Percentiles rank a stretch among this genome's conserved stretches.
Conservation (phyloP, 148 eudicot genomes). For the Chenopodium quinoa region DNA sequence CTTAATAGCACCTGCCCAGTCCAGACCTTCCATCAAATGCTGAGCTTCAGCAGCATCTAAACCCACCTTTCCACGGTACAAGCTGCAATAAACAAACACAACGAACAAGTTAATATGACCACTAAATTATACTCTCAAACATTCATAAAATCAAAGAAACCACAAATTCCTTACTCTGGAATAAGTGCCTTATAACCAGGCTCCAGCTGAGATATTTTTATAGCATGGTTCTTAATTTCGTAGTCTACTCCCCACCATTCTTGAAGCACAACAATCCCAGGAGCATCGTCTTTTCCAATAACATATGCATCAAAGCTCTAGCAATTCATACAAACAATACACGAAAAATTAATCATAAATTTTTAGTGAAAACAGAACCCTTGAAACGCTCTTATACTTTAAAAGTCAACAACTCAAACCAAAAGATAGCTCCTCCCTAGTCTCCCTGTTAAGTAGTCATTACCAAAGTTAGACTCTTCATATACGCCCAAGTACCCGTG, state of each 20-base stretch:
- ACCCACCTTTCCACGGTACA: slow-evolving; percentile 95
- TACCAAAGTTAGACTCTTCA: too few relatives aligned
- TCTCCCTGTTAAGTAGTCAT: too few relatives aligned
- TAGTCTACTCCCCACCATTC: slow-evolving; percentile 99
- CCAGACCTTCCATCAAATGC: slow-evolving; percentile 88
- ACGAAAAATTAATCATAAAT: background rate
- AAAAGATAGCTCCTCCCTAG: background rate
- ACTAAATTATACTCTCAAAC: background rate
- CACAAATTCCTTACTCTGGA: slow-evolving; percentile 56
- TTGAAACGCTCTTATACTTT: background rate
- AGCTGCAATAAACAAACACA: slow-evolving; percentile 35
- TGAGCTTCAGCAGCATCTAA: slow-evolving; percentile 91
- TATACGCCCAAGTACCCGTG: too few relatives aligned
- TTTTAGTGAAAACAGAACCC: background rate
- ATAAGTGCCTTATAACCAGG: slow-evolving; percentile 73
- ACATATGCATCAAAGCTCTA: slow-evolving; percentile 92
- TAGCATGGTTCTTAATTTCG: slow-evolving; percentile 84
- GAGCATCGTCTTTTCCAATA: slow-evolving; percentile 90
- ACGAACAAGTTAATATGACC: slow-evolving; percentile 13
- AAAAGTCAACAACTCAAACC: background rate
- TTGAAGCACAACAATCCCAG: slow-evolving; percentile 90
- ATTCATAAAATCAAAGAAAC: background rate
- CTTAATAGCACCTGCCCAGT: slow-evolving; percentile 92
- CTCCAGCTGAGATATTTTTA: slow-evolving; percentile 67
- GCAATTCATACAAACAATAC: background rate